Evolutionary conservation across 1,139 yeast species (phyloP).

Genomic region (Diutina sp.): DNA sequence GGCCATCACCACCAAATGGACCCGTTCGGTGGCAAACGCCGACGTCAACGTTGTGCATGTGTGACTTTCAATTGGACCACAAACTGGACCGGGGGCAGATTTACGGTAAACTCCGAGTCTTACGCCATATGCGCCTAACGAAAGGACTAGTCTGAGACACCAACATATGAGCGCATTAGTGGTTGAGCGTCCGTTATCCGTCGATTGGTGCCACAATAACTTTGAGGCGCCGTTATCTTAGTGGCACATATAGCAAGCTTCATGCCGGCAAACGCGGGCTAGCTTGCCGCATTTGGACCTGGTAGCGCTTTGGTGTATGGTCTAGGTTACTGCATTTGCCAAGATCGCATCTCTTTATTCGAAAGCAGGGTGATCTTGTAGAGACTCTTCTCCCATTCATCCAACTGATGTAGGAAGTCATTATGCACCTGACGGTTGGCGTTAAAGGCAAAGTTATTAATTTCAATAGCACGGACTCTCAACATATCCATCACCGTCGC

Average conservation of each 20-base stretch:
- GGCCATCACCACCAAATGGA: too few relatives aligned
- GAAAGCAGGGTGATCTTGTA: conserved; percentile 50
- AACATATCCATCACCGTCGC: conserved; percentile 42
- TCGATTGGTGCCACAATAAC: background rate
- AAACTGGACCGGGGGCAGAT: background rate
- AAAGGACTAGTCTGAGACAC: background rate
- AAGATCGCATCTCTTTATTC: conserved; percentile 47
- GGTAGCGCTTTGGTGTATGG: background rate
- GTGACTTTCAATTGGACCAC: background rate
- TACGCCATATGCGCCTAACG: background rate
- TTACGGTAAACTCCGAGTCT: background rate
- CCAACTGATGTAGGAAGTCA: conserved; percentile 52
- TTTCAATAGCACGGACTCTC: conserved; percentile 52
- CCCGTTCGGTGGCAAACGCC: background rate
- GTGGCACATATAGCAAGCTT: background rate
- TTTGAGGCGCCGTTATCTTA: background rate
- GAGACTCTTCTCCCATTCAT: conserved; percentile 58
- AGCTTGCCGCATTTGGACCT: background rate
- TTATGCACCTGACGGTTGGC: conserved; percentile 25
- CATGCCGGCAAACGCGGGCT: background rate
- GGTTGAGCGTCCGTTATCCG: background rate
- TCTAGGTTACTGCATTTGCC: conserved; percentile 23
- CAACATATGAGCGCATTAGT: background rate
- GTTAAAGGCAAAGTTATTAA: conserved; percentile 60
- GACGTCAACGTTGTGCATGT: background rate